Base-by-base conservation (phyloP, 768 basidiomycete species). In the Phlegmacium glaucopus region DNA sequence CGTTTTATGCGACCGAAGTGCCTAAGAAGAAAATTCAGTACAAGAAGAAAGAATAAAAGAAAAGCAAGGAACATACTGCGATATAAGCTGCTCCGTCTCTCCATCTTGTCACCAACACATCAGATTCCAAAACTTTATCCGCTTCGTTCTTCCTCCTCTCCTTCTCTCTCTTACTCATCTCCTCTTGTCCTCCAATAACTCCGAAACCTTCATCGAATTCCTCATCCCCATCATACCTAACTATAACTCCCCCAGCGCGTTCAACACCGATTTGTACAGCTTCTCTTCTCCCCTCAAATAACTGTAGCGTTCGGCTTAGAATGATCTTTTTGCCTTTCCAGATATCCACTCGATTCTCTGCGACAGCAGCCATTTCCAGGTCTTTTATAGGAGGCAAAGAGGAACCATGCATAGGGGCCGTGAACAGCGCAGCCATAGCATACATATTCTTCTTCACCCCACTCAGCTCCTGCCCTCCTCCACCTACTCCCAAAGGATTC, bases 71-170 rank as follows among this genome's bases (percentile, higher is more conserved):
- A 63, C 71, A n/a, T 55, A 89, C 90, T 68, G 77, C 71, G 49
- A 83, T 77, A 64, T 87, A 95, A 1, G 82, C 80, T 46, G 69
- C 66, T 2, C 92, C 93, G 48, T 74, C 72, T 29, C 92, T 68
- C 64, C 77, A 85, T 48, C 79, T 70, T 9, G 87, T 83, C 12
- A 96, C 69, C n/a, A 86, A 74, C 1, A 92, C 71, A 61, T 94
- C 90, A n/a, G 79, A 81, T 16, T 74, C 67, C 1, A 64, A 65
- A 1, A 83, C 69, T 5, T 49, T 59, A 17, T 70, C 69, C 1
- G 66, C 66, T 54, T 79, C 78, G 10, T 68, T 49, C 29, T 50
- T 49, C 11, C 60, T 44, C 37, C 62, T 45, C 35, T 42, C 37
- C 45, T 47, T 55, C 55, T 64, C 61, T 13, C 52, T 50, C 17